Base-by-base conservation (phyloP, 495 filamentous ascomycete species). In the Talaromyces stipitatus region DNA sequence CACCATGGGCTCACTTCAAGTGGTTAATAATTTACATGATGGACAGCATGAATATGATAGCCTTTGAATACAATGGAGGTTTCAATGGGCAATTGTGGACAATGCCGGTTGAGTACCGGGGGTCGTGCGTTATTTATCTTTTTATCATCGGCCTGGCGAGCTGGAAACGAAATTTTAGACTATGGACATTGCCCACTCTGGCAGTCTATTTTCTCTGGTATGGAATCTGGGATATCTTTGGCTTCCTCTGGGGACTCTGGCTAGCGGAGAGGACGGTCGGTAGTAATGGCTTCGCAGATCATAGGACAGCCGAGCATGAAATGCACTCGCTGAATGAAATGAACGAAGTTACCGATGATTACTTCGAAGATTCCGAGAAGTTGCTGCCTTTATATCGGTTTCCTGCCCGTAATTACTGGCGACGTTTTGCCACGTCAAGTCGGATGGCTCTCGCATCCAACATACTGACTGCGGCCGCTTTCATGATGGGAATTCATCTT, bases 31-130 rank as follows among this genome's bases (percentile, higher is more conserved):
- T 59, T 4, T 53, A 58, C 11, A 55, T 64, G 46, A 24, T 65
- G 9, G 58, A 64, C 55, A 45, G 53, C n/a, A 47, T 65, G 51
- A 60, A 65, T 26, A 61, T 62, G 20, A 57, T 58, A 18, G 62
- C 59, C 2, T 47, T 58, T 38, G 41, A 60, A 26, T 18, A 36
- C 11, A 57, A 62, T 20, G 47, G 56, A 9, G 60, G 58, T 14
- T 50, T 67, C 4, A 65, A 60, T 24, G 48, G 45, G 4, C 77
- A 78, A 27, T 65, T 80, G 20, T 81, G 78, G 78, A 79, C 78
- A 2, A 78, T 81, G 32, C 72, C 73, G 0, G 54, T 75, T 24
- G 76, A 79, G 41, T 76, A 78, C 38, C 69, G 78, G 4, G 73
- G 73, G 10, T 78, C 75, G 0, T 71, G 76, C 55, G 64, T 73